Base-by-base conservation (phyloP, 768 basidiomycete species). In the Rickenella mellea region DNA sequence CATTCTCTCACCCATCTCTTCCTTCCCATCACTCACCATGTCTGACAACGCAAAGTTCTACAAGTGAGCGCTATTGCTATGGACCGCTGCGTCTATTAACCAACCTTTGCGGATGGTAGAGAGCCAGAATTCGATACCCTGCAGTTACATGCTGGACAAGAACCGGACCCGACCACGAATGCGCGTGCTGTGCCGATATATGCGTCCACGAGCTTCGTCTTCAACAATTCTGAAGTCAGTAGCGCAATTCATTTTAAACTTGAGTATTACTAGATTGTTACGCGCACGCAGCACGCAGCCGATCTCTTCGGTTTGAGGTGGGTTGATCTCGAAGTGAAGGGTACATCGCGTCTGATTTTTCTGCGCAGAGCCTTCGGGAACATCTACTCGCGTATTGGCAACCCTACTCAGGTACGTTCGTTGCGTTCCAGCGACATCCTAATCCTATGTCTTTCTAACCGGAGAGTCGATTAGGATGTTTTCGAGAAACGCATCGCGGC, bases 131-230 rank as follows among this genome's bases (percentile, higher is more conserved):
- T 87, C 51, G 83, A 88, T 52, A 87, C 84, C 1, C 65, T 88
- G 36, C 83, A 86, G 58, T 67, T 88, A 5, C 86, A 90, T 55
- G 86, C 77, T 14, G 86, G 86, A 1, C 80, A 85, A 47, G 61
- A 59, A 10, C 70, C 73, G 9, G 83, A 84, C 59, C 57, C 73
- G 0, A 55, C 77, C 1, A 83, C 80, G 0, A 78, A 81, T 43
- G 80, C 87, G 4, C 73, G 85, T 2, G 87, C 85, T 2, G 74
- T 76, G 0, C 87, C 87, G 1, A 86, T 90, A 53, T 87, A 86
- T 45, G 76, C 82, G 0, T 64, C 78, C 11, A 80, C 82, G 3
- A 78, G 76, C 50, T 87, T 78, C 47, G 74, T 76, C 15, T 87
- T 86, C 68, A 78, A 86, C 51, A 65, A 81, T 55, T 76, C 80